Percentiles rank a stretch among this genome's conserved stretches.
These are phyloP conservation scores for Cryptococcus sp. DNA, from an alignment of 1,284 basidiomycete genomes.

Conservation along the genomic window DNA sequence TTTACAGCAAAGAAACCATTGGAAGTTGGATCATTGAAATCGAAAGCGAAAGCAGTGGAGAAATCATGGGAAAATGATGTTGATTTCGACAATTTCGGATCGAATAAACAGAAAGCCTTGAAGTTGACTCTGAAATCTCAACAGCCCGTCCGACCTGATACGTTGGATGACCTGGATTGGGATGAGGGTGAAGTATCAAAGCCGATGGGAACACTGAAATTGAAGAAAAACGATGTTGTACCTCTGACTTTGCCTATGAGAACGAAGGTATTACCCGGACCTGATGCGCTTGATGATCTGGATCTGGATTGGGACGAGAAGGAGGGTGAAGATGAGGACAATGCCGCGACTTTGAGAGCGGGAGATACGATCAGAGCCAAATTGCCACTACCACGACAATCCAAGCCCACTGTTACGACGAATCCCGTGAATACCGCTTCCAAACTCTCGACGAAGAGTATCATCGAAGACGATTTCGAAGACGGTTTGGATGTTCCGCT, in stretches of 20 bases:
- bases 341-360: slow-evolving; percentile 41
- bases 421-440: neutral
- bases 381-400: slow-evolving; percentile 29
- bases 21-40: slow-evolving; percentile 21
- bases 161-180: neutral
- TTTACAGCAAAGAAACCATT: slow-evolving; percentile 10
- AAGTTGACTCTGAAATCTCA: neutral
- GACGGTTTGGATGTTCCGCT: slow-evolving; percentile 40
- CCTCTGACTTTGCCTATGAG: neutral
- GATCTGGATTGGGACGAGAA: slow-evolving; percentile 17
- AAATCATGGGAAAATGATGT: slow-evolving; percentile 25
- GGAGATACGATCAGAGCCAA: slow-evolving; percentile 39
- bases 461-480: slow-evolving; percentile 26
- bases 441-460: neutral
- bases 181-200: neutral
- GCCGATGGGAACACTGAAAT: neutral
- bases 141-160: neutral
- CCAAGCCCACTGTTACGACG: slow-evolving; percentile 7
- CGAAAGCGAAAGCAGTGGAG: slow-evolving; percentile 22
- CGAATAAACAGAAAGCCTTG: neutral
- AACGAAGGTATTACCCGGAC: slow-evolving; percentile 15
- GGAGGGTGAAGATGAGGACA: slow-evolving; percentile 36
- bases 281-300: slow-evolving; percentile 34
- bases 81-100: slow-evolving; percentile 23
- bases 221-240: neutral